These are phyloP conservation scores for Sapria himalayana DNA, from an alignment of 345 rosid genomes.

Conservation along the genomic window DNA sequence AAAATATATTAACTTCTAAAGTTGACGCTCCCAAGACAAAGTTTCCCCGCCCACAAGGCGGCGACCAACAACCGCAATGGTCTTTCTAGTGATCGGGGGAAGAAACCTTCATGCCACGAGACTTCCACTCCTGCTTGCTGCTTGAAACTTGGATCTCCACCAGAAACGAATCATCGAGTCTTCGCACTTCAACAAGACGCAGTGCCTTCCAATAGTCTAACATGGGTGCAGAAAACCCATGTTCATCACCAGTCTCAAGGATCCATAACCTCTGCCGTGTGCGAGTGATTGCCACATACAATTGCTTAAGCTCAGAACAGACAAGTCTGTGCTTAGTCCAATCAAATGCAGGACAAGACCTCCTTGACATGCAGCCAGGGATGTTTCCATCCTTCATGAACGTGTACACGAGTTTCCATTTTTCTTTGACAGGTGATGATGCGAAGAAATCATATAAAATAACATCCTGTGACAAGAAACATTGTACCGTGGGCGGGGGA, in stretches of 20 bases:
- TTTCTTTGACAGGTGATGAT: conserved; percentile 19
- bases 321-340: conserved; percentile 18
- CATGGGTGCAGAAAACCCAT: conserved; percentile 18
- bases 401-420: conserved; percentile 31
- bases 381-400: conserved; percentile 18
- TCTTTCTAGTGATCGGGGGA: no score
- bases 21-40: background rate
- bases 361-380: conserved; percentile 7
- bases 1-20: background rate
- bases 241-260: conserved; percentile 20
- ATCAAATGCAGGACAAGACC: conserved; percentile 14
- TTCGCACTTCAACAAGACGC: conserved; percentile 15
- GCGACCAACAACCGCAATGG: no score
- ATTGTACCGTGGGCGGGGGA: background rate
- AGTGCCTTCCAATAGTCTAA: conserved; percentile 19
- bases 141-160: conserved; percentile 23
- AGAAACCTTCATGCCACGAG: conserved; percentile 22
- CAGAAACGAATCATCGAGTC: conserved; percentile 17
- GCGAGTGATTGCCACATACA: conserved; percentile 34
- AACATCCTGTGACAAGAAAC: conserved; percentile 18
- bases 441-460: conserved; percentile 33
- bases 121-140: conserved; percentile 29
- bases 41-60: no score
- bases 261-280: conserved; percentile 38
- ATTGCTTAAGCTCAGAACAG: conserved; percentile 30